Conservation (phyloP, 305 asterid genomes). For the Withania somnifera region DNA sequence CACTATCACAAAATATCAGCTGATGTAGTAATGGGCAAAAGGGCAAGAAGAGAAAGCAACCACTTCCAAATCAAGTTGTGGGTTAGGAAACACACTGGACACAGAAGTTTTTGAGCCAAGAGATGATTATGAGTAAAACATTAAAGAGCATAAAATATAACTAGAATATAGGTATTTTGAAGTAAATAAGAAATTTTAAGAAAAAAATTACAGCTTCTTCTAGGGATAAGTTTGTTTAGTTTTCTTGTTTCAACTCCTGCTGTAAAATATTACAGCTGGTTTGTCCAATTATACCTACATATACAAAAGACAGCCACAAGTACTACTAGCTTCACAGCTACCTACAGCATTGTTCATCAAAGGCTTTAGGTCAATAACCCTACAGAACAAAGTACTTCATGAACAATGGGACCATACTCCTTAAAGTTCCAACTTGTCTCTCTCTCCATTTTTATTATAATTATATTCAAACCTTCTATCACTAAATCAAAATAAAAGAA, state of each 20-base stretch:
- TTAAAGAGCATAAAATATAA: neutral
- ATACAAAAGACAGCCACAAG: neutral
- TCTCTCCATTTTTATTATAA: neutral
- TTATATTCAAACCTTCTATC: neutral
- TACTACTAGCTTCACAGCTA: neutral
- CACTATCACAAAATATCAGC: neutral
- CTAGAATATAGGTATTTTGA: neutral
- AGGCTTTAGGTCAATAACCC: neutral
- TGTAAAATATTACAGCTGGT: neutral
- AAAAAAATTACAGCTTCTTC: neutral
- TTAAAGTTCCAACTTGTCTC: neutral
- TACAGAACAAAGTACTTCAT: neutral
- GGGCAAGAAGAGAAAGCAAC: neutral
- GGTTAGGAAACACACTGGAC: neutral
- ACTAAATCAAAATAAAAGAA: neutral
- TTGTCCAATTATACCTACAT: neutral
- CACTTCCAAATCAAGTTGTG: neutral
- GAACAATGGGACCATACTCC: neutral
- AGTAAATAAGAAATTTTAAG: neutral
- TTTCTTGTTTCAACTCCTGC: neutral
- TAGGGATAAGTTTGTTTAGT: neutral
- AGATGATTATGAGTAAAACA: neutral
- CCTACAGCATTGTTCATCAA: neutral
- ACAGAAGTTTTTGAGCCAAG: neutral
- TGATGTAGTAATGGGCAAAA: neutral